A percentile compares a stretch with the other conserved stretches of the same genome.
Evolutionary conservation across 768 basidiomycete species (phyloP).

Genomic region (Tulasnella sp.): DNA sequence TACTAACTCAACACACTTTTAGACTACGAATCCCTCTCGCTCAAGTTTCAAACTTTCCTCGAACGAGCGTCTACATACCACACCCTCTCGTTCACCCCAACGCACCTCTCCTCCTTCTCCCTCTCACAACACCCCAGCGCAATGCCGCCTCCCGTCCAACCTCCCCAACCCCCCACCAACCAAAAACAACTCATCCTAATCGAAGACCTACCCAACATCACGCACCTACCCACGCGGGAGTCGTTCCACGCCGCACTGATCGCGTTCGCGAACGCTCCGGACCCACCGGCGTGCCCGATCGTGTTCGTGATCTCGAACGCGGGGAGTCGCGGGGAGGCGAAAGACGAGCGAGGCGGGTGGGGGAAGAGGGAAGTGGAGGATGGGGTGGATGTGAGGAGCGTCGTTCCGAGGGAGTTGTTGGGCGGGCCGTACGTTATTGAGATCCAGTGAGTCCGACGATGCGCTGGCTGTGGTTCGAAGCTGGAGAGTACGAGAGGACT

Average conservation of each 20-base stretch:
- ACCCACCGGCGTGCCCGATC: conserved; percentile 40
- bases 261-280: conserved; percentile 34
- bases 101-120: conserved; percentile 11
- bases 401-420: conserved; percentile 57
- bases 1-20: not conserved
- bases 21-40: conserved; percentile 30
- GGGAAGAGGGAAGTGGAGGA: conserved; percentile 39
- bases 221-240: conserved; percentile 54
- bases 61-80: conserved; percentile 52
- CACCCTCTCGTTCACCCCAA: conserved; percentile 34
- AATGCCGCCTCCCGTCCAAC: conserved; percentile 10
- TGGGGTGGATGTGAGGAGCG: conserved; percentile 53
- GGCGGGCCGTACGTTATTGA: conserved; percentile 66
- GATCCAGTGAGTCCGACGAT: conserved; percentile 47
- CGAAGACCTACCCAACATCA: conserved; percentile 85
- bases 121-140: conserved; percentile 10
- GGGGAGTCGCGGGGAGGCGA: conserved; percentile 58
- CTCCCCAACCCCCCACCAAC: not conserved
- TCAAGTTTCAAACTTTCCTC: conserved; percentile 69
- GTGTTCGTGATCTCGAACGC: conserved; percentile 77
- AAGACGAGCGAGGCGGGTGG: conserved; percentile 25
- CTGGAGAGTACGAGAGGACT: not conserved
- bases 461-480: not conserved
- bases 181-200: conserved; percentile 53
- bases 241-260: conserved; percentile 64